phyloP scores from a whole-genome alignment of 2,329 filamentous ascomycete genomes.

The Xylaria multiplex region DNA sequence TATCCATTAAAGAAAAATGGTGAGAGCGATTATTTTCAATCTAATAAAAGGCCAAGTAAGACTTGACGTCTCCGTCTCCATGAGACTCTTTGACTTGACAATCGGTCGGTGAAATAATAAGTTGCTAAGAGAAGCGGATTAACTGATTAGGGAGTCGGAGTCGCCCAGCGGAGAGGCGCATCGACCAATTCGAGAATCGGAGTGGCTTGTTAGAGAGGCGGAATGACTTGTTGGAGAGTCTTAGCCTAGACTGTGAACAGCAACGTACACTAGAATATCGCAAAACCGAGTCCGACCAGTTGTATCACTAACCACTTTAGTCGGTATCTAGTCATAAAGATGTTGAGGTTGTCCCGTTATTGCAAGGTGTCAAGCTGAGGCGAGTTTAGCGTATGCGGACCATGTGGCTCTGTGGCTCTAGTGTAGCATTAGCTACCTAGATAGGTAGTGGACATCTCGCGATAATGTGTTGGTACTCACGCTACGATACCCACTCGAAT shows the following conservation, averaged over 20 bases:
- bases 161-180: too few species aligned
- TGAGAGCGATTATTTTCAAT: not conserved
- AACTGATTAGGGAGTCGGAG: too few species aligned
- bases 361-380: conserved; percentile 1
- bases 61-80: not conserved
- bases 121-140: not conserved
- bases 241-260: too few species aligned
- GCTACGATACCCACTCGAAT: too few species aligned
- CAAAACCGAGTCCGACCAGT: not conserved
- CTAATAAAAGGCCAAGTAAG: not conserved
- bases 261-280: too few species aligned
- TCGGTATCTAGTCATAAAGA: not conserved
- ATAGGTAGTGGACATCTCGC: too few species aligned
- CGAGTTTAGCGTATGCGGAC: not conserved
- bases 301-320: not conserved
- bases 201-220: too few species aligned
- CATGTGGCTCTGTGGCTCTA: not conserved
- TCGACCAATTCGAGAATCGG: too few species aligned
- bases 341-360: not conserved
- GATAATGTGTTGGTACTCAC: too few species aligned
- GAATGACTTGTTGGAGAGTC: too few species aligned
- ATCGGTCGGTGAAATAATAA: not conserved
- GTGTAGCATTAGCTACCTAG: not conserved
- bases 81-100: not conserved
- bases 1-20: not conserved